A percentile compares a stretch with the other conserved stretches of the same genome.
These are phyloP conservation scores for Saccharomyces hybrid DNA, from an alignment of 1,139 yeast genomes.

Conservation along the genomic window DNA sequence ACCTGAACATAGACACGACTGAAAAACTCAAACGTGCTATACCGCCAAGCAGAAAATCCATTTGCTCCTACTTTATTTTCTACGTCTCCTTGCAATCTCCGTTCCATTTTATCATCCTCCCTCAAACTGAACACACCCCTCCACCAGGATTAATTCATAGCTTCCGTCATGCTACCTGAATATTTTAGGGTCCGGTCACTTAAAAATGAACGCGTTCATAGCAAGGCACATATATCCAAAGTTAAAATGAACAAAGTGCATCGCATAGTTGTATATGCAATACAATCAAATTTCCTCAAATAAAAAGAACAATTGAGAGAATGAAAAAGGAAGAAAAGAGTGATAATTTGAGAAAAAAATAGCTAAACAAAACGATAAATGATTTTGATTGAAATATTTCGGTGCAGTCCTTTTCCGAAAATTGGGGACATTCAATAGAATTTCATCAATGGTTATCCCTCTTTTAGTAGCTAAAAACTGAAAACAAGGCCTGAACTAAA, in stretches of 20 bases:
- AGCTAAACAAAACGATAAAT: neutral
- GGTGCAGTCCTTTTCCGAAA: neutral
- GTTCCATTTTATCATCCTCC: neutral
- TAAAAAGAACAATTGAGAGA: neutral
- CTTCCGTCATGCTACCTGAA: neutral
- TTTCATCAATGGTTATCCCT: neutral
- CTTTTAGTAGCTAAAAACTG: neutral
- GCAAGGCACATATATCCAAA: neutral
- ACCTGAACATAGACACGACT: slow-evolving; percentile 9
- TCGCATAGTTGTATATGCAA: neutral
- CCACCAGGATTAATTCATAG: neutral
- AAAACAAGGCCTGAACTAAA: neutral
- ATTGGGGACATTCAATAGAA: neutral
- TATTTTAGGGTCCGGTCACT: neutral
- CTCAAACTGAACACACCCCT: neutral
- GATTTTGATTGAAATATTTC: neutral
- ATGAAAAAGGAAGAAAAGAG: neutral
- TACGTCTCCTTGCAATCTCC: neutral
- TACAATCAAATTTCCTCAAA: neutral
- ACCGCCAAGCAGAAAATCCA: slow-evolving; percentile 4
- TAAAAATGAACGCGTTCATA: neutral
- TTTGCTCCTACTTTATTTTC: neutral
- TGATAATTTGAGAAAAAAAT: neutral
- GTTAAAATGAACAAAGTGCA: neutral
- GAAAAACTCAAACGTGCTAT: slow-evolving; percentile 19